Evolutionary conservation across 2,329 filamentous ascomycete genomes (phyloP), one percentile per base, ranked within the genome.

Genomic region (Monosporascus sp.): DNA sequence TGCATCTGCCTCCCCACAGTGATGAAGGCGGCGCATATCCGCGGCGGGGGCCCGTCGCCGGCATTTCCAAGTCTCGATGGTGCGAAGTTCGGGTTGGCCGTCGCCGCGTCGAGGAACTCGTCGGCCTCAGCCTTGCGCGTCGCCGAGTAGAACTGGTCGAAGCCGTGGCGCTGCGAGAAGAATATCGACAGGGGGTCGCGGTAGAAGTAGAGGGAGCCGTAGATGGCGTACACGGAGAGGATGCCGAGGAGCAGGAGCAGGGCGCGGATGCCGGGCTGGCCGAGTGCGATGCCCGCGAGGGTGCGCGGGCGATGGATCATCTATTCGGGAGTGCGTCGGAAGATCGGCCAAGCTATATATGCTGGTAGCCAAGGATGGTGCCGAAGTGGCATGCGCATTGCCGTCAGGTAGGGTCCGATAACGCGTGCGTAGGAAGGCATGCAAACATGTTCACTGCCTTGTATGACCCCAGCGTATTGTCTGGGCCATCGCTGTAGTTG

Each of bases 181-280:
- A 67, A 67, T 18, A 67, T 63, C 43, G 65, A 67, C 7, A 67
- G 57, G 2, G 65, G 65, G 44, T 67, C 65, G 57, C 65, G 65
- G 52, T 67, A 67, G 56, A 67, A 67, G 54, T 61, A 57, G 46
- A 61, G 49, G 20, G 58, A 62, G n/a, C 65, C 65, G 53, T 66
- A 67, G 43, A 62, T 52, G n/a, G 55, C 52, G 53, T 67, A 67
- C 48, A 65, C 50, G 36, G 48, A 52, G 27, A 64, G 57, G 53
- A 67, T 27, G 11, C 50, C 24, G n/a, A 61, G 7, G 47, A 67
- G 63, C 8, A 66, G 38, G 20, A 62, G 39, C 18, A 65, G 56
- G 22, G 60, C 57, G 45, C 64, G 65, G 41, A 65, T 52, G 50
- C 62, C 64, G 15, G 65, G 63, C 52, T 66, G 63, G 51, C 56